These are phyloP conservation scores for Sphagnum tenellum DNA, from an alignment of 225 moss, liverwort and hornwort genomes.

Conservation along the genomic window DNA sequence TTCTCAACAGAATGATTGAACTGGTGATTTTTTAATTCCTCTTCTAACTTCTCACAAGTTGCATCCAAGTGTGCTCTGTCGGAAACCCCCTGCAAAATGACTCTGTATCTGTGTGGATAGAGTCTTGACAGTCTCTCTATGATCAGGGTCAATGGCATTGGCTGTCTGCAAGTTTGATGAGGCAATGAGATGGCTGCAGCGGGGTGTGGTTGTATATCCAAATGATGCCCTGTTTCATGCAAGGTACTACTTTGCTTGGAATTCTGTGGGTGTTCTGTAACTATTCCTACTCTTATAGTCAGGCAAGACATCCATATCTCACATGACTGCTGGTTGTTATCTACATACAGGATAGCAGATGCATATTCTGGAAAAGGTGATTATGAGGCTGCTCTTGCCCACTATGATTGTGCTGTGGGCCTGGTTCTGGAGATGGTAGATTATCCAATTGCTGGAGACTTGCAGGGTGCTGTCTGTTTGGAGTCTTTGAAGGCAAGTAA, in stretches of 20 bases:
- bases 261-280: not conserved
- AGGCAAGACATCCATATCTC: not conserved
- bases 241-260: conserved; percentile 2
- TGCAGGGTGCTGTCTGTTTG: conserved; percentile 12
- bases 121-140: not conserved
- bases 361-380: conserved; percentile 20
- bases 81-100: not conserved
- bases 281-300: not conserved
- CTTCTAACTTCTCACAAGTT: no score
- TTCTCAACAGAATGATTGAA: no score
- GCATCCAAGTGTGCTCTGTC: no score
- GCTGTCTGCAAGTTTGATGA: conserved; percentile 10
- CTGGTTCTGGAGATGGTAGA: conserved; percentile 12
- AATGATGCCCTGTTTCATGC: conserved; percentile 22
- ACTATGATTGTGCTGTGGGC: conserved; percentile 26
- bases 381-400: conserved; percentile 17
- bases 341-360: conserved; percentile 21
- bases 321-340: not conserved
- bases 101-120: not conserved
- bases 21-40: no score
- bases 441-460: conserved; percentile 22
- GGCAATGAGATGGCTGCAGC: conserved; percentile 24
- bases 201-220: conserved; percentile 20
- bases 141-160: conserved; percentile 26
- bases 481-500: conserved; percentile 23